Evolutionary conservation across 169 alveolate genomes (phyloP).

Genomic region (Cryptosporidium meleagridis): DNA sequence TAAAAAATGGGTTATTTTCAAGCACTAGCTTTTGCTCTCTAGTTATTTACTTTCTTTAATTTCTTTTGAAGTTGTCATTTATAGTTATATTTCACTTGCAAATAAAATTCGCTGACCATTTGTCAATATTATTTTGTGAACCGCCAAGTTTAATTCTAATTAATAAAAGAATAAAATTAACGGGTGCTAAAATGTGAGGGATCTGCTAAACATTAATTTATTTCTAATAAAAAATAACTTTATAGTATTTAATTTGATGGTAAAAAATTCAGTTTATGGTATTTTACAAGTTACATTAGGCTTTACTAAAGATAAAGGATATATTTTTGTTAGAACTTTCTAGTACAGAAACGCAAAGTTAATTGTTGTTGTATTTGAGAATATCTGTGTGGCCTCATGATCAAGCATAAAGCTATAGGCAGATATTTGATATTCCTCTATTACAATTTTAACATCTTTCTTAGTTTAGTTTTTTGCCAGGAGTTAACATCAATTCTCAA

Average conservation of each 20-base stretch:
- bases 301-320: background rate
- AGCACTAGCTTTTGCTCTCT: too few species aligned
- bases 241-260: background rate
- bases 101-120: background rate
- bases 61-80: too few species aligned
- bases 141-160: background rate
- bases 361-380: background rate
- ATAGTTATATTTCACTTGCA: too few species aligned
- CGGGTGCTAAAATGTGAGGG: background rate
- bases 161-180: too few species aligned
- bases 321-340: background rate
- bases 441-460: background rate
- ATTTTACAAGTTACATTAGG: background rate
- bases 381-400: background rate
- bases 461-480: background rate
- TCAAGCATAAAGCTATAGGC: background rate
- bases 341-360: background rate
- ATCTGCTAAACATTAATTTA: background rate
- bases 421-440: background rate
- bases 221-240: background rate
- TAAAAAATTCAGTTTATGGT: background rate
- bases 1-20: background rate
- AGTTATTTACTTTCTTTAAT: background rate
- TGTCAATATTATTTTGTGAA: background rate
- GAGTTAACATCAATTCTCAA: conserved; percentile 11